These are phyloP conservation scores for Porphyra umbilicalis DNA, from an alignment of 31 red algal species.

Conservation along the genomic window DNA sequence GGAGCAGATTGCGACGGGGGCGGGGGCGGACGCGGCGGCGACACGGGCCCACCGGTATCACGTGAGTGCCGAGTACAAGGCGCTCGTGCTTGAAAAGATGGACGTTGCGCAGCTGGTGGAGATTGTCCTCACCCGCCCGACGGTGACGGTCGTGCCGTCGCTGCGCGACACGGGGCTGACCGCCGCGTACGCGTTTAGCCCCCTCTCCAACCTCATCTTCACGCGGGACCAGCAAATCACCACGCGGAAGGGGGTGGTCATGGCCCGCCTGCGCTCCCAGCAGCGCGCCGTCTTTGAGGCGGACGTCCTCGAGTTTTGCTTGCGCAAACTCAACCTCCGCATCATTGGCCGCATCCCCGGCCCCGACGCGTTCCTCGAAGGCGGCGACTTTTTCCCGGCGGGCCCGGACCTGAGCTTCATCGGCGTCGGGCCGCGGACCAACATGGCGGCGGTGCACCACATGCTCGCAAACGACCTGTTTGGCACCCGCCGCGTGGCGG, in stretches of 20 bases:
- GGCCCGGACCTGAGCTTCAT: constrained; percentile 85
- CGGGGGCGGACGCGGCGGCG: neutral
- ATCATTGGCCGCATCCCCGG: constrained; percentile 67
- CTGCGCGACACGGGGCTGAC: constrained; percentile 82
- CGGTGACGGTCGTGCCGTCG: constrained; percentile 51
- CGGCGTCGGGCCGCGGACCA: constrained; percentile 73
- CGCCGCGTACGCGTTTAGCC: constrained; percentile 75
- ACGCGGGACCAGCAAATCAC: constrained; percentile 93
- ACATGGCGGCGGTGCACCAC: constrained; percentile 57
- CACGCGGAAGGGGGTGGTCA: constrained; percentile 71
- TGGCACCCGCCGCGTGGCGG: constrained; percentile 63
- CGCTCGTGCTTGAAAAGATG: constrained; percentile 68
- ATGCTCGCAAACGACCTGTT: constrained; percentile 79
- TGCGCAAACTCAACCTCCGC: constrained; percentile 64
- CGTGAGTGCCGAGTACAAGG: constrained; percentile 81
- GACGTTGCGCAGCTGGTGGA: constrained; percentile 67
- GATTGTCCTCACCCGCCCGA: constrained; percentile 82
- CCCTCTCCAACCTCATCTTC: constrained; percentile 79
- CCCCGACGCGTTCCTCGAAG: constrained; percentile 60
- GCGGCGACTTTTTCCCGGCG: constrained; percentile 89
- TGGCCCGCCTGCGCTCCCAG: constrained; percentile 56
- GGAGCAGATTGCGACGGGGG: neutral
- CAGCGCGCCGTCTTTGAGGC: constrained; percentile 67
- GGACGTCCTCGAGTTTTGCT: constrained; percentile 94
- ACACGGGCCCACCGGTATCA: constrained; percentile 9